A percentile compares a stretch with the other conserved stretches of the same genome.
Conservation (phyloP, 1,139 yeast species). For the Suhomyces kunorum region DNA sequence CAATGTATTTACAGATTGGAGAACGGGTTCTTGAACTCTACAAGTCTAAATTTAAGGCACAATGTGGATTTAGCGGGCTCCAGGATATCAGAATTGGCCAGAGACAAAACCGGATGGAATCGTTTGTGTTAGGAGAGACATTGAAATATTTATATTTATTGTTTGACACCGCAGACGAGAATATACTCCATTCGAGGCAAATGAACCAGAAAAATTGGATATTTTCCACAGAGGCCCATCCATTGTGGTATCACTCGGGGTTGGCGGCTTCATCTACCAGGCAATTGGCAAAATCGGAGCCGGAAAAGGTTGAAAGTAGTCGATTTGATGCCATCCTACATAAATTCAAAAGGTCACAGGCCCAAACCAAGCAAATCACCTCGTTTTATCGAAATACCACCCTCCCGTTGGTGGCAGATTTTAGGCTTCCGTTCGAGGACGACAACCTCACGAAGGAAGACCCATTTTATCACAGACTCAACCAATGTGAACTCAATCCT, state of each 20-base stretch:
- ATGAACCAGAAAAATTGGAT: slow-evolving; percentile 56
- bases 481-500: slow-evolving; percentile 38
- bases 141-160: slow-evolving; percentile 78
- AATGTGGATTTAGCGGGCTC: slow-evolving; percentile 83
- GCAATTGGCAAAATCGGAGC: too few relatives aligned
- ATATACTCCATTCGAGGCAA: slow-evolving; percentile 42
- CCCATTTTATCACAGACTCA: slow-evolving; percentile 25
- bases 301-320: too few relatives aligned
- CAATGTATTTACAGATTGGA: slow-evolving; percentile 78
- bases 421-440: slow-evolving; percentile 18
- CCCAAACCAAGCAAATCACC: slow-evolving; percentile 2
- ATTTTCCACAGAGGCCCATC: slow-evolving; percentile 94
- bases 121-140: slow-evolving; percentile 86
- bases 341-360: slow-evolving; percentile 5
- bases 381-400: slow-evolving; percentile 23
- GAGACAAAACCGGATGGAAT: slow-evolving; percentile 82
- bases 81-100: slow-evolving; percentile 66
- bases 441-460: slow-evolving; percentile 21
- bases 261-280: too few relatives aligned
- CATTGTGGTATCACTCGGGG: slow-evolving; percentile 63
- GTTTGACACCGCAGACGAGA: slow-evolving; percentile 66
- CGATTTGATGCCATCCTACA: slow-evolving; percentile 5
- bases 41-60: slow-evolving; percentile 50
- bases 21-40: slow-evolving; percentile 59
- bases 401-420: slow-evolving; percentile 16